A percentile compares a stretch with the other conserved stretches of the same genome.
phyloP scores from a whole-genome alignment of 768 basidiomycete genomes.

The Auriculariales sp. region DNA sequence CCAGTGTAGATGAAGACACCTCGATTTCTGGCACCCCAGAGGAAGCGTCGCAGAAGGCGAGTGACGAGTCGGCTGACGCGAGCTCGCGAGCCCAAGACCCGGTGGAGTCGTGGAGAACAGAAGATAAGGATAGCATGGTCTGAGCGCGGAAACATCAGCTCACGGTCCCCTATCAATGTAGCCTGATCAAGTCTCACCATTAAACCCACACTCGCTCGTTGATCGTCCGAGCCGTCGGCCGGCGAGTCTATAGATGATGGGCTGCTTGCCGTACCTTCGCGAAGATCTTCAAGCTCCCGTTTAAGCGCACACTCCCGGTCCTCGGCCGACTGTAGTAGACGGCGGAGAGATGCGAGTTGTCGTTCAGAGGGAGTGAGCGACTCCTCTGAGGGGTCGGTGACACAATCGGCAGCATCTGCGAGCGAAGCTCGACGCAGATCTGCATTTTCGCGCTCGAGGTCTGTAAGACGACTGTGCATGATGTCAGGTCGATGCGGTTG shows the following conservation, averaged over 20 bases:
- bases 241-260: not conserved
- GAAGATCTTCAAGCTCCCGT: not conserved
- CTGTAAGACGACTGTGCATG: conserved; percentile 8
- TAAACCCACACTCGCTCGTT: not conserved
- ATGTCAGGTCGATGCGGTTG: too few species aligned
- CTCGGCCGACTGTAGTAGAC: not conserved
- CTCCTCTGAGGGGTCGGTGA: not conserved
- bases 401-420: not conserved
- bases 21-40: not conserved
- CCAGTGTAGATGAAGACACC: not conserved
- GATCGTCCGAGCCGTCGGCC: not conserved
- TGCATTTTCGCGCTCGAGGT: conserved; percentile 10
- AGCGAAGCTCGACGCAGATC: conserved; percentile 1
- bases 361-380: not conserved
- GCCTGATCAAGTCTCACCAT: not conserved
- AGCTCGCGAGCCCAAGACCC: not conserved
- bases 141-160: not conserved
- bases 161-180: not conserved
- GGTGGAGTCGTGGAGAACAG: not conserved
- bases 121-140: not conserved
- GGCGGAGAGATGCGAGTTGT: not conserved
- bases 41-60: not conserved
- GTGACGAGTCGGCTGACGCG: not conserved
- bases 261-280: too few species aligned
- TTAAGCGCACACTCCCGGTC: not conserved